Conservation (phyloP, 2,329 filamentous ascomycete species). For the Talaromyces marneffei region DNA sequence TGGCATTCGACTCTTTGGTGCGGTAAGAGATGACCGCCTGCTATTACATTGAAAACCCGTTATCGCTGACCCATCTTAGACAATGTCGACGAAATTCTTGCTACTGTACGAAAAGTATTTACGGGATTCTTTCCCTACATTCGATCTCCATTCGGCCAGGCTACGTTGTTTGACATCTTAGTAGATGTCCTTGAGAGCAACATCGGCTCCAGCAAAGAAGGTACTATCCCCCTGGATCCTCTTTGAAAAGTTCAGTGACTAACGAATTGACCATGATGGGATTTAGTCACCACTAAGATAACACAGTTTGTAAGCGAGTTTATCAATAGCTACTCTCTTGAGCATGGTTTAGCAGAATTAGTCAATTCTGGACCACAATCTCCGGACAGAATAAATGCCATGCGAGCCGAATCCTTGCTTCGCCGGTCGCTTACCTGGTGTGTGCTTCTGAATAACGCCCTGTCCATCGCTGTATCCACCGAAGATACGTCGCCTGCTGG, state of each 20-base stretch:
- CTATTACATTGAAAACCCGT: background rate
- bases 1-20: slow-evolving; percentile 31
- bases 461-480: slow-evolving; percentile 11
- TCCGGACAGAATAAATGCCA: slow-evolving; percentile 9
- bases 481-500: slow-evolving; percentile 5
- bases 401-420: slow-evolving; percentile 31
- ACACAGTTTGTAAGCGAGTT: slow-evolving; percentile 24
- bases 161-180: slow-evolving; percentile 33
- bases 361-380: background rate
- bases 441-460: slow-evolving; percentile 17
- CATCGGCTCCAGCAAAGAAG: slow-evolving; percentile 25
- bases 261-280: background rate
- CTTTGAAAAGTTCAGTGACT: background rate
- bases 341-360: slow-evolving; percentile 4
- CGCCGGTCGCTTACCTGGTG: slow-evolving; percentile 32
- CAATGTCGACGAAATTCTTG: slow-evolving; percentile 14
- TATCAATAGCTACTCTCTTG: slow-evolving; percentile 4
- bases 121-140: slow-evolving; percentile 23
- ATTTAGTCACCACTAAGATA: slow-evolving; percentile 12
- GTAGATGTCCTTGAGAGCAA: slow-evolving; percentile 32
- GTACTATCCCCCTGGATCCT: slow-evolving; percentile 17
- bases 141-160: slow-evolving; percentile 31
- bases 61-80: background rate
- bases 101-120: slow-evolving; percentile 24
- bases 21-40: slow-evolving; percentile 21